Evolutionary conservation across 345 rosid species (phyloP), one percentile per base, ranked within the genome.

Genomic region (Erucastrum elatum): DNA sequence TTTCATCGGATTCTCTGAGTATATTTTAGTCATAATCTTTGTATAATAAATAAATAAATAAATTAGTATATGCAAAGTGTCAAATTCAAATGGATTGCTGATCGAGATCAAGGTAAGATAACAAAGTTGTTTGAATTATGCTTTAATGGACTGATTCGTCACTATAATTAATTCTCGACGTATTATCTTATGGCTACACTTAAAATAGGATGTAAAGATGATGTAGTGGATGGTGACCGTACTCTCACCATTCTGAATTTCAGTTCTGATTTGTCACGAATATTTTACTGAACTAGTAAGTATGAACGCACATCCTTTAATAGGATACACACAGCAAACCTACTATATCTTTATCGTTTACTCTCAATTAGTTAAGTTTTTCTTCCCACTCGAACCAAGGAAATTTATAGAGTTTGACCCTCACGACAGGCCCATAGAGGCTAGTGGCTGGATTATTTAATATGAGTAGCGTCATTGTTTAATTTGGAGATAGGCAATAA

Each of bases 161-260:
- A 58, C 27, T 13, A 58, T 66, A 66, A 44, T 31, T 13, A 59
- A 46, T 67, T 65, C 39, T 60, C 25, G 68, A 73, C 70, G 46
- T 74, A 74, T 79, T 49, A 51, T 62, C 56, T 8, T 67, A 60
- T 33, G 13, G 82, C 10, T 65, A 58, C 68, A 5, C 64, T 34
- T 79, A 74, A 74, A 79, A 34, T 59, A 68, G 55, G 13, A 66
- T 66, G 51, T 56, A 71, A 78, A 72, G 72, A 78, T 78, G 25
- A 63, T 67, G 49, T 53, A 74, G 82, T 79, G 82, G 79, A 68
- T 68, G 79, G 63, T 79, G 79, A 74, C 51, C 66, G 4, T 79
- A 74, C 66, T 37, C 35, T 68, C 79, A 79, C 71, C 16, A 67
- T 79, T 72, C 31, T 58, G 30, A 51, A 51, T 12, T 41, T 31